These are phyloP conservation scores for Cajanus cajan DNA, from an alignment of 306 rosid species.

Conservation along the genomic window DNA sequence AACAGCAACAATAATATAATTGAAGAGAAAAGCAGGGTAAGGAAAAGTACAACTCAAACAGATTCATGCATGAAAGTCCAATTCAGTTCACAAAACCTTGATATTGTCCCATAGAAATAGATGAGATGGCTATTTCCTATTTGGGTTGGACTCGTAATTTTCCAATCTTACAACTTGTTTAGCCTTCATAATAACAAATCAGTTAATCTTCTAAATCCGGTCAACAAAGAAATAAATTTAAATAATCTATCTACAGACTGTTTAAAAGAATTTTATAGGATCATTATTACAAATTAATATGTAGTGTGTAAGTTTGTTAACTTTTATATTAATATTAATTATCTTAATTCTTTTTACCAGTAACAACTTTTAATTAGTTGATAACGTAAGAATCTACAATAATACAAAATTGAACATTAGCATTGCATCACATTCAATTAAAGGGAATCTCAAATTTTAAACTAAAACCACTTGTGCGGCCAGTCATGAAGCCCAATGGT, in stretches of 20 bases:
- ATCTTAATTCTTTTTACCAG: too few relatives aligned
- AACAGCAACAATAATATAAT: not conserved
- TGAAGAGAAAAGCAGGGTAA: not conserved
- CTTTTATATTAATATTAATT: too few relatives aligned
- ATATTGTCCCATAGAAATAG: not conserved
- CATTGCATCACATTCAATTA: not conserved
- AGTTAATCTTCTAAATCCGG: not conserved
- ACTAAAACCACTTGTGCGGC: not conserved
- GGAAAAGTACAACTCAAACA: slow-evolving; percentile 9
- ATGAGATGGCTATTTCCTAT: not conserved
- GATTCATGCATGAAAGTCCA: slow-evolving; percentile 9
- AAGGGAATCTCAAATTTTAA: not conserved
- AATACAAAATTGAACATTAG: not conserved
- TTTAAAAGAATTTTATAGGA: too few relatives aligned
- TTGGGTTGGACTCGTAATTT: not conserved
- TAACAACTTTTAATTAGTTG: too few relatives aligned
- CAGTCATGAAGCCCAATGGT: not conserved
- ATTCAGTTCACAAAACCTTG: slow-evolving; percentile 13
- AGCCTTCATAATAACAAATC: not conserved
- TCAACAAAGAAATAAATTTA: not conserved
- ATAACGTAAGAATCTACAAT: too few relatives aligned
- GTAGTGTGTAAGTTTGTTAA: too few relatives aligned
- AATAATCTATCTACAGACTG: too few relatives aligned
- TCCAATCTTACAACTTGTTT: not conserved
- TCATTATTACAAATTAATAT: too few relatives aligned